phyloP scores from a whole-genome alignment of 2,329 filamentous ascomycete genomes.

The Plectosphaerella cucumerina region DNA sequence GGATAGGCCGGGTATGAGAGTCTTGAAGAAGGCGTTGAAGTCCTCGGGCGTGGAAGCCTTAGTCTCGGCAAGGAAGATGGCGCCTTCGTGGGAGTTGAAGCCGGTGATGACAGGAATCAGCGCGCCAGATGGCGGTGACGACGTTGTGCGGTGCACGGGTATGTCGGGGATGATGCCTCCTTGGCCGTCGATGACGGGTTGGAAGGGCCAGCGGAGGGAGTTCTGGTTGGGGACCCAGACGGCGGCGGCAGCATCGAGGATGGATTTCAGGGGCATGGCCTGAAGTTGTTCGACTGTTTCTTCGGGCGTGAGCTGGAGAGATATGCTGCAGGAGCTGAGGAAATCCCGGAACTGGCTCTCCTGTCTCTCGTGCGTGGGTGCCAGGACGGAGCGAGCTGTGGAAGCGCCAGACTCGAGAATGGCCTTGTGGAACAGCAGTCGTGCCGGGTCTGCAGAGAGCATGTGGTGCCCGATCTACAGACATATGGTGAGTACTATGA shows the following conservation, averaged over 20 bases:
- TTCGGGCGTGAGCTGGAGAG: conserved; percentile 33
- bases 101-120: conserved; percentile 59
- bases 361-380: conserved; percentile 51
- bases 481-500: not conserved
- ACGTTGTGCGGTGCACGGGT: conserved; percentile 49
- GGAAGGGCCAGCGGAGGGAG: conserved; percentile 58
- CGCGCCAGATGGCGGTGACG: conserved; percentile 47
- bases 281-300: conserved; percentile 48
- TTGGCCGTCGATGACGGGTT: conserved; percentile 60
- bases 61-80: conserved; percentile 54
- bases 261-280: conserved; percentile 28
- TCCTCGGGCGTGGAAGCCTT: conserved; percentile 22
- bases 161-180: conserved; percentile 50
- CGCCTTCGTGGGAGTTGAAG: conserved; percentile 68
- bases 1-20: conserved; percentile 55
- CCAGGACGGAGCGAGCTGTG: conserved; percentile 50
- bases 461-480: conserved; percentile 63
- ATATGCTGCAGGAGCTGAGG: conserved; percentile 45
- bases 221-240: conserved; percentile 40
- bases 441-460: conserved; percentile 40
- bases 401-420: conserved; percentile 55
- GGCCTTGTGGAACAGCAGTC: conserved; percentile 45
- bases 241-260: conserved; percentile 35
- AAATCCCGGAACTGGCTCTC: conserved; percentile 53
- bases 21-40: conserved; percentile 57